Percentiles rank a stretch among this genome's conserved stretches.
Conservation (phyloP, 2,329 filamentous ascomycete species). For the Aspergillus sp. region DNA sequence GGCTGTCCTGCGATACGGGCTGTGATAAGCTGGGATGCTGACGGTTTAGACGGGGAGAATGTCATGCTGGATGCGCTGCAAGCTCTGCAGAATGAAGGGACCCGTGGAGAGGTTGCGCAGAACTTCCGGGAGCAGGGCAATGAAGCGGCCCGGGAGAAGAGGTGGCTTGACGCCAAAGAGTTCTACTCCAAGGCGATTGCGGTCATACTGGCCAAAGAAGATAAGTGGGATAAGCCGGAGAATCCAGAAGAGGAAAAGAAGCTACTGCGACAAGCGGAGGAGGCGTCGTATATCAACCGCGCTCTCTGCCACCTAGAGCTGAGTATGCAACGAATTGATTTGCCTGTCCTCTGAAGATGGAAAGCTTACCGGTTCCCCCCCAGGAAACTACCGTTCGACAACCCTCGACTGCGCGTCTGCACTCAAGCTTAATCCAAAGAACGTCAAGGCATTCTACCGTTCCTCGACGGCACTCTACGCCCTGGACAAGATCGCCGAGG, state of each 20-base stretch:
- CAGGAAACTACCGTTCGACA: constrained; percentile 77
- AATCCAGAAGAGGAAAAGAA: constrained; percentile 51
- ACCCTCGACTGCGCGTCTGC: constrained; percentile 76
- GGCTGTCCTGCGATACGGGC: too few species aligned
- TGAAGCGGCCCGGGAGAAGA: constrained; percentile 66
- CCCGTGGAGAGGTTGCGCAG: constrained; percentile 67
- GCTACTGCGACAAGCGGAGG: constrained; percentile 58
- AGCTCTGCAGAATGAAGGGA: constrained; percentile 88
- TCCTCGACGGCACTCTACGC: constrained; percentile 69
- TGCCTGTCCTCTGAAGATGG: background rate
- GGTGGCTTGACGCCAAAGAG: constrained; percentile 76
- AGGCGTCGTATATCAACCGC: constrained; percentile 75
- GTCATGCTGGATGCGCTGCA: constrained; percentile 76
- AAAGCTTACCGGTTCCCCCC: constrained; percentile 11
- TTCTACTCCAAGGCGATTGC: constrained; percentile 84
- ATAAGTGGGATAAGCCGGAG: constrained; percentile 43
- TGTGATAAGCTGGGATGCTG: constrained; percentile 1
- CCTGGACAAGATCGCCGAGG: constrained; percentile 70
- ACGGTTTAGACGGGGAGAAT: constrained; percentile 56
- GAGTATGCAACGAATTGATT: constrained; percentile 38
- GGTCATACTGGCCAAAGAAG: constrained; percentile 59
- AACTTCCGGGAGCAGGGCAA: constrained; percentile 92
- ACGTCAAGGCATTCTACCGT: constrained; percentile 87
- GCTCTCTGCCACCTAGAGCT: constrained; percentile 84
- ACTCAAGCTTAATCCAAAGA: constrained; percentile 67